Conservation (phyloP, 495 filamentous ascomycete species). For the Neurospora sp. region DNA sequence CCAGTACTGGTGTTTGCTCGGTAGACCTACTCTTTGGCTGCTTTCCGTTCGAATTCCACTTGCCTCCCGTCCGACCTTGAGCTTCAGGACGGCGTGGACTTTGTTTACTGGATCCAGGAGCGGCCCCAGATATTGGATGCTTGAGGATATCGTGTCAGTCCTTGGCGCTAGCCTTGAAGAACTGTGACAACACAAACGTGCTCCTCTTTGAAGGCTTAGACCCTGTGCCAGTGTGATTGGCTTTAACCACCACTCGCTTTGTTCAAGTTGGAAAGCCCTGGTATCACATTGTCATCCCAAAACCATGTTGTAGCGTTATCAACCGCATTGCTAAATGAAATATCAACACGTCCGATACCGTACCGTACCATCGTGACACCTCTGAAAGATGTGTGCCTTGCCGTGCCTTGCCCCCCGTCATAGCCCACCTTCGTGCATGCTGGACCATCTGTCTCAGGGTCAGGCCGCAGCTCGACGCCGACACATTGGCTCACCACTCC, state of each 20-base stretch:
- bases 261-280: background rate
- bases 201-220: background rate
- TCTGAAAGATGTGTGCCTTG: background rate
- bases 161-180: background rate
- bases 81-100: background rate
- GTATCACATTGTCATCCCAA: background rate
- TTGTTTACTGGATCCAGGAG: background rate
- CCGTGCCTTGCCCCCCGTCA: background rate
- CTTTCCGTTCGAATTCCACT: background rate
- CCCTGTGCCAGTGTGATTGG: background rate
- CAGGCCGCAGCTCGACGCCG: background rate
- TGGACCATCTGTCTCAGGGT: background rate
- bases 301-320: background rate
- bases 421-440: background rate
- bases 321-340: background rate
- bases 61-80: background rate
- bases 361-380: background rate
- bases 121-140: background rate
- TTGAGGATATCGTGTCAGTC: background rate
- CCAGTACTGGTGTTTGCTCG: background rate
- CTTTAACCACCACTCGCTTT: background rate
- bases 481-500: background rate
- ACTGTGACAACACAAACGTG: background rate
- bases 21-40: background rate
- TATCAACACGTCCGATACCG: background rate